Conservation (phyloP, 176 grass and related monocot species). For the Avena sativa region DNA sequence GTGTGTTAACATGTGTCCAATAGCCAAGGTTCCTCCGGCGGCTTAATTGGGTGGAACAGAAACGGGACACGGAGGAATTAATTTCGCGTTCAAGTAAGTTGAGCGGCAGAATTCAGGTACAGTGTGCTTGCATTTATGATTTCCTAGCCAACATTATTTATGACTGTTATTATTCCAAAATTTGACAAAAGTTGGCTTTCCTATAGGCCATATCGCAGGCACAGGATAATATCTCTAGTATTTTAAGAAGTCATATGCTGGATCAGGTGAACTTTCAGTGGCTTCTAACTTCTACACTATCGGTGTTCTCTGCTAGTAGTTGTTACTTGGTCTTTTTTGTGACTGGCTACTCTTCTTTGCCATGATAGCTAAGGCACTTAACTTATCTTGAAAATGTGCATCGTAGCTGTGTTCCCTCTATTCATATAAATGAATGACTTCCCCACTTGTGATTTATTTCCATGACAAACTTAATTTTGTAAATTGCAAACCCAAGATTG, state of each 20-base stretch:
- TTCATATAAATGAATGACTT: conserved; percentile 5
- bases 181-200: neutral
- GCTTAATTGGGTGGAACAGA: conserved; percentile 27
- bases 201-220: conserved; percentile 2
- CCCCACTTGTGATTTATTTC: neutral
- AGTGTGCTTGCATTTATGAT: neutral
- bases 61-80: neutral
- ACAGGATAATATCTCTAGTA: neutral
- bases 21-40: neutral
- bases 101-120: neutral
- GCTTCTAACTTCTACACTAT: neutral
- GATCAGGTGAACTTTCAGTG: neutral
- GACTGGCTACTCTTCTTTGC: neutral
- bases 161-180: neutral
- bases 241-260: neutral
- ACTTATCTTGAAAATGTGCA: conserved; percentile 9
- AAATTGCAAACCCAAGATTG: neutral
- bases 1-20: neutral
- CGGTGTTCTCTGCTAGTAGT: neutral
- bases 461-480: neutral
- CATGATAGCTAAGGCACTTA: neutral
- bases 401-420: neutral
- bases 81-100: neutral
- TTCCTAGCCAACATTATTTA: neutral
- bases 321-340: neutral